phyloP scores from a whole-genome alignment of 257 asterid species.

The Paulownia fortunei region DNA sequence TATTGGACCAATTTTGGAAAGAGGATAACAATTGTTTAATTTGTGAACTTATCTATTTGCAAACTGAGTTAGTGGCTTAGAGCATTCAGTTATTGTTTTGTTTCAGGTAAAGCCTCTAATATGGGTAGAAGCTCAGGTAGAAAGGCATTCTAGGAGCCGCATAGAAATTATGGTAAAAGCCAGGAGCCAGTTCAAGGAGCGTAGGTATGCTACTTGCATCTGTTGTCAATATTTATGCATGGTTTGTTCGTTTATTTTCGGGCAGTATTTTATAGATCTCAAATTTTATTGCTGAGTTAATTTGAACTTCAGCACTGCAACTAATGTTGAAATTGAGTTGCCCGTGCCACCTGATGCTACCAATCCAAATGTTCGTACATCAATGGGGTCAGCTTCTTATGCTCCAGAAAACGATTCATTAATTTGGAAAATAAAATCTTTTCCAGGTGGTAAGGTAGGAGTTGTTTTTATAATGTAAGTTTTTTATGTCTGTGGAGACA shows the following conservation, averaged over 20 bases:
- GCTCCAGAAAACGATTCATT: slow-evolving; percentile 96
- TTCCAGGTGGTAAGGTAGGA: slow-evolving; percentile 98
- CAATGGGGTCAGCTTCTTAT: slow-evolving; percentile 97
- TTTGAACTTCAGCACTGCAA: slow-evolving; percentile 83
- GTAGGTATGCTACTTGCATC: slow-evolving; percentile 64
- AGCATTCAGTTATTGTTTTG: slow-evolving; percentile 26
- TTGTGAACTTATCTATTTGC: not conserved
- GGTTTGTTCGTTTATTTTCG: slow-evolving; percentile 10
- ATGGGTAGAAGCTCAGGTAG: slow-evolving; percentile 98
- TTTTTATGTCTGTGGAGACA: too few species aligned
- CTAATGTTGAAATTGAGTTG: slow-evolving; percentile 95
- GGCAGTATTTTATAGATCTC: slow-evolving; percentile 20
- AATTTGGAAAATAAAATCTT: slow-evolving; percentile 97
- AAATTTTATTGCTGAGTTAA: slow-evolving; percentile 32
- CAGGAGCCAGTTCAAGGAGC: slow-evolving; percentile 97
- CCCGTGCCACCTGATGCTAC: slow-evolving; percentile 98
- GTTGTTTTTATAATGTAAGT: not conserved
- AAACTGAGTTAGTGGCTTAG: not conserved
- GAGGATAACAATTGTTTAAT: slow-evolving; percentile 16
- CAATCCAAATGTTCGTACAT: slow-evolving; percentile 92
- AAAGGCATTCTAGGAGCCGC: slow-evolving; percentile 94
- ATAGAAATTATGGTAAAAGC: slow-evolving; percentile 89
- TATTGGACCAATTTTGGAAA: not conserved
- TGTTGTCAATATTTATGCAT: slow-evolving; percentile 9
- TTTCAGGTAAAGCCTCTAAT: slow-evolving; percentile 94